Percentiles rank a stretch among this genome's conserved stretches.
These are phyloP conservation scores for Populus pruinosa DNA, from an alignment of 345 rosid species.

Conservation along the genomic window DNA sequence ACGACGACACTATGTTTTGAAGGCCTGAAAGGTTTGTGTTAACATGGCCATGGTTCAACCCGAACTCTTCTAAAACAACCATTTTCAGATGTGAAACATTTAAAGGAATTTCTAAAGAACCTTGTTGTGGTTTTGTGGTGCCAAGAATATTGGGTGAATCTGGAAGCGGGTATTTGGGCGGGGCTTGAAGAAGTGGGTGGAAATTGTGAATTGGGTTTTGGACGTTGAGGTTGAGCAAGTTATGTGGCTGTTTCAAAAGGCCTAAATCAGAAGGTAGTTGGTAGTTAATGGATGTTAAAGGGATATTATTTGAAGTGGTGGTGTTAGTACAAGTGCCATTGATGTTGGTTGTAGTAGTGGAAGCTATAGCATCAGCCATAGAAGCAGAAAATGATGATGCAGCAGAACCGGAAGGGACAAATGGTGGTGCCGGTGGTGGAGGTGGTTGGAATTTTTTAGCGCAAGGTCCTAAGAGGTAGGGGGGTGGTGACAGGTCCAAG, in stretches of 20 bases:
- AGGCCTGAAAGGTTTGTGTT: conserved; percentile 26
- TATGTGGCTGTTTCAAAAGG: conserved; percentile 27
- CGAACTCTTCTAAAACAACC: conserved; percentile 48
- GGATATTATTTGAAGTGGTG: conserved; percentile 4
- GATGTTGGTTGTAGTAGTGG: conserved; percentile 18
- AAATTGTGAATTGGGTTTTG: conserved; percentile 58
- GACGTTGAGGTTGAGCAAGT: conserved; percentile 39
- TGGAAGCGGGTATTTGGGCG: conserved; percentile 38
- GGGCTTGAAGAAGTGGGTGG: conserved; percentile 58
- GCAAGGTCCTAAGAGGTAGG: conserved; percentile 55
- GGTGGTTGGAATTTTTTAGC: conserved; percentile 38
- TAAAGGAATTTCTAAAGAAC: conserved; percentile 15
- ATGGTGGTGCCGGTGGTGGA: conserved; percentile 17
- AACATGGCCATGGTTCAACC: conserved; percentile 34
- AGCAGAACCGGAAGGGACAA: conserved; percentile 33
- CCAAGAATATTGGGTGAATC: conserved; percentile 30
- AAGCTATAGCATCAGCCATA: conserved; percentile 35
- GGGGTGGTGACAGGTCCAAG: conserved; percentile 40
- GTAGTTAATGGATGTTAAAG: conserved; percentile 31
- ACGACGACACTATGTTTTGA: conserved; percentile 24
- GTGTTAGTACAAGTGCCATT: conserved; percentile 1
- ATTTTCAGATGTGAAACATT: conserved; percentile 33
- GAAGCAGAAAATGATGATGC: conserved; percentile 20
- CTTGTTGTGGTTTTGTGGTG: conserved; percentile 7
- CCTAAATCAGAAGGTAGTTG: conserved; percentile 28